Evolutionary conservation across 371 early-diverging fungal species (phyloP).

Genomic region (Mortierella sp.): DNA sequence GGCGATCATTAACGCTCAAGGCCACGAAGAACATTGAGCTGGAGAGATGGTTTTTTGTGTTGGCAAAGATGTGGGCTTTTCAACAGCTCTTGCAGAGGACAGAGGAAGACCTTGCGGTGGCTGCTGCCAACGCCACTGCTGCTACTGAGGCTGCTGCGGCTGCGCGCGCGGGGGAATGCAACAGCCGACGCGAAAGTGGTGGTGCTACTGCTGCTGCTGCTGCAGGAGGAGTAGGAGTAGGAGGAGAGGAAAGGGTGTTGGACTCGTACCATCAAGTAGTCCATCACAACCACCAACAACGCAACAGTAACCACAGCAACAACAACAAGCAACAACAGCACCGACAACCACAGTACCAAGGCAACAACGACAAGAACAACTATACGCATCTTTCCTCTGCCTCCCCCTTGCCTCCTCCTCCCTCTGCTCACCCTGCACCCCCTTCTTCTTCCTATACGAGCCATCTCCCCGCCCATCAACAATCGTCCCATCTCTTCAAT

Average conservation of each 20-base stretch:
- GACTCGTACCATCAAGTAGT: background rate
- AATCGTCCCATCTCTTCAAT: conserved; percentile 19
- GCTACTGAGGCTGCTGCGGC: background rate
- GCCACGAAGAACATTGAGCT: conserved; percentile 32
- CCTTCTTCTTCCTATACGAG: conserved; percentile 2
- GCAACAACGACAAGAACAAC: background rate
- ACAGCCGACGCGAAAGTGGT: background rate
- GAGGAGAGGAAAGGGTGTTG: background rate
- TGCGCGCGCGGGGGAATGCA: background rate
- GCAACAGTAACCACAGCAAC: background rate
- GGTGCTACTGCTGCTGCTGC: background rate
- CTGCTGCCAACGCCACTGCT: background rate
- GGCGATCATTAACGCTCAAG: conserved; percentile 19
- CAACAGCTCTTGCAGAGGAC: conserved; percentile 16
- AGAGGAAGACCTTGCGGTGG: background rate
- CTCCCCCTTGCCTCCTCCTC: conserved; percentile 2
- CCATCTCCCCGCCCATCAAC: conserved; percentile 22
- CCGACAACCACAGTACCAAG: background rate
- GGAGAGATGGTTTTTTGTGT: conserved; percentile 36
- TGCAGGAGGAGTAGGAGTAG: background rate
- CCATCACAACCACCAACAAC: background rate
- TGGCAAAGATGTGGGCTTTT: conserved; percentile 32
- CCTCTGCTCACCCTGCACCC: background rate
- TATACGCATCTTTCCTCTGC: background rate
- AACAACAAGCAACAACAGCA: background rate